Evolutionary conservation across 2,329 filamentous ascomycete species (phyloP).

Genomic region (Claviceps sorghi): DNA sequence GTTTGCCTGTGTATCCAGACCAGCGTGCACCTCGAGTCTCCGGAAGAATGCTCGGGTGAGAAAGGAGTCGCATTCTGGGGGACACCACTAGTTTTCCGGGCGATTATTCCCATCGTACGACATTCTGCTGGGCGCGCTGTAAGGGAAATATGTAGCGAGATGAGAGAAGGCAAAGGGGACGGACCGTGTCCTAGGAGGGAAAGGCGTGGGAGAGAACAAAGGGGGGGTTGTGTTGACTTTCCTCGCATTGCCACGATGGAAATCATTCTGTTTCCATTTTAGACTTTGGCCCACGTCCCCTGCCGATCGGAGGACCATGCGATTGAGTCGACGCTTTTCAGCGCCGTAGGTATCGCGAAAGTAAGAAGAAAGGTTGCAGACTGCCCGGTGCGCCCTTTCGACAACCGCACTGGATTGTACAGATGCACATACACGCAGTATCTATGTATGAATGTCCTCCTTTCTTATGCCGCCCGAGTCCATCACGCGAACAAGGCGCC

Average conservation of each 20-base stretch:
- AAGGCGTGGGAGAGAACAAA: background rate
- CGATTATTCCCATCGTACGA: slow-evolving; percentile 1
- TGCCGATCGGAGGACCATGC: background rate
- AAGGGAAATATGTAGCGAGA: background rate
- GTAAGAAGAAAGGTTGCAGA: background rate
- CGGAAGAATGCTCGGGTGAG: background rate
- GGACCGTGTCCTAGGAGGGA: background rate
- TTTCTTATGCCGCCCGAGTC: background rate
- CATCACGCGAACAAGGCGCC: background rate
- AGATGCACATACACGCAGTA: background rate
- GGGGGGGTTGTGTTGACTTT: background rate
- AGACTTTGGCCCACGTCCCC: background rate
- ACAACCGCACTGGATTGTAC: background rate
- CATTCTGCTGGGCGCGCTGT: background rate
- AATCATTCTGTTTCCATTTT: background rate
- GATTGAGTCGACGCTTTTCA: background rate
- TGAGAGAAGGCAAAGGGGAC: background rate
- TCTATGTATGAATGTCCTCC: background rate
- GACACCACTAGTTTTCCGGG: background rate
- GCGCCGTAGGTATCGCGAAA: background rate
- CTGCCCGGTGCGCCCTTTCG: background rate
- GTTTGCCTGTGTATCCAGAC: background rate
- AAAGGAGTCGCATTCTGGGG: background rate
- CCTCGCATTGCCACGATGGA: background rate
- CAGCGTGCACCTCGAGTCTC: background rate